A percentile compares a stretch with the other conserved stretches of the same genome.
Evolutionary conservation across 1,284 basidiomycete species (phyloP).

Genomic region (Ganoderma lucidum): DNA sequence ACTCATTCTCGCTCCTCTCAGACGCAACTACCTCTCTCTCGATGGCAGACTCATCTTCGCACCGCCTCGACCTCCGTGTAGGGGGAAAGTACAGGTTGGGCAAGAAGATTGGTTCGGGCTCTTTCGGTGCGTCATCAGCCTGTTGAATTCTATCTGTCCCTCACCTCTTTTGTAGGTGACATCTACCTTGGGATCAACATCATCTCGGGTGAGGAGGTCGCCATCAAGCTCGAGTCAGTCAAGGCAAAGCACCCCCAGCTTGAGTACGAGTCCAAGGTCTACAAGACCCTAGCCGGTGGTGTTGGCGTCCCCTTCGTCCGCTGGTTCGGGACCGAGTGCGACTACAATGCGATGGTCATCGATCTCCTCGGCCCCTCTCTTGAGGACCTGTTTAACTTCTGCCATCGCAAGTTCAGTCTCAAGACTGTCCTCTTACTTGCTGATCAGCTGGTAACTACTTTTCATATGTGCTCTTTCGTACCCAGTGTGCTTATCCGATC

Average conservation of each 20-base stretch:
- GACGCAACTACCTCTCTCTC: conserved; percentile 22
- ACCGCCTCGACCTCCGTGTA: conserved; percentile 92
- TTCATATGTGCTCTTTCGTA: conserved; percentile 25
- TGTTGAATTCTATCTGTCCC: background rate
- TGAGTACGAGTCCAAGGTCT: conserved; percentile 97
- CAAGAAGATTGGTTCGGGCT: conserved; percentile 99
- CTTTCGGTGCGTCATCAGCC: conserved; percentile 82
- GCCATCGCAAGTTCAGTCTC: conserved; percentile 97
- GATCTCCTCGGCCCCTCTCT: conserved; percentile 97
- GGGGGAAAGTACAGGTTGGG: conserved; percentile 99
- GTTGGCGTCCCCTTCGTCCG: conserved; percentile 98
- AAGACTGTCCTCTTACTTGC: conserved; percentile 98
- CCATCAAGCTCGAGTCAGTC: conserved; percentile 99
- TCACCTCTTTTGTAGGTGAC: conserved; percentile 70
- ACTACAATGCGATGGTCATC: conserved; percentile 99
- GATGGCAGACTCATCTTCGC: conserved; percentile 76
- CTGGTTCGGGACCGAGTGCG: conserved; percentile 99
- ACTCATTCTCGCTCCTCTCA: conserved; percentile 12
- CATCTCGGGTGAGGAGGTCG: conserved; percentile 99
- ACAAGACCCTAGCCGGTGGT: conserved; percentile 97
- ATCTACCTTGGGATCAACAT: conserved; percentile 99
- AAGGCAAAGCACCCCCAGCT: conserved; percentile 99
- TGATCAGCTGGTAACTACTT: conserved; percentile 86
- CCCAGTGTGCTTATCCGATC: conserved; percentile 12
- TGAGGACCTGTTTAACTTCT: conserved; percentile 99